Evolutionary conservation across 129 eudicot species (phyloP).

Genomic region (Flaveria ramosissima): DNA sequence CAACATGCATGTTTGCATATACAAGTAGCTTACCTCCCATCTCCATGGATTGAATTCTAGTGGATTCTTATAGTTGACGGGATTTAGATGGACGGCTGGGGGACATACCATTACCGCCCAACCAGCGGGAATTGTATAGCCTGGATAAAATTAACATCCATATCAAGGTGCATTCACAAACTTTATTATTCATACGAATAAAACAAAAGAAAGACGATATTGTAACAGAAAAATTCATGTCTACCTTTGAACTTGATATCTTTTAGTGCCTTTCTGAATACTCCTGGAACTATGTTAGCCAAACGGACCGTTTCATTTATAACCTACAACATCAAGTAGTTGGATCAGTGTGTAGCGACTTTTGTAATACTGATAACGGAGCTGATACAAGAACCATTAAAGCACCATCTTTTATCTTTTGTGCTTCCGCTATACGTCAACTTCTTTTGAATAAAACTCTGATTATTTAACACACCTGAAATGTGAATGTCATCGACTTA

Average conservation of each 20-base stretch:
- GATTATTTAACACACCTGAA: slow-evolving; percentile 53
- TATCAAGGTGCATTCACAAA: slow-evolving; percentile 28
- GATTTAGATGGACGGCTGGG: slow-evolving; percentile 88
- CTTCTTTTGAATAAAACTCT: too few species aligned
- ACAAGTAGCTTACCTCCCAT: slow-evolving; percentile 70
- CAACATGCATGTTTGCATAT: neutral
- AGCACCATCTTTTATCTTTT: too few species aligned
- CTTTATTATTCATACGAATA: neutral
- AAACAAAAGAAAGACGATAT: neutral
- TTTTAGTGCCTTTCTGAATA: slow-evolving; percentile 80
- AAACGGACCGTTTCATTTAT: slow-evolving; percentile 92
- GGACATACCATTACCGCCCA: slow-evolving; percentile 99
- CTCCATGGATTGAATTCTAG: slow-evolving; percentile 87
- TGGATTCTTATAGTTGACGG: slow-evolving; percentile 66
- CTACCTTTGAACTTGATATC: slow-evolving; percentile 75
- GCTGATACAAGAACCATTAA: too few species aligned
- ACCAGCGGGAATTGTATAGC: slow-evolving; percentile 86
- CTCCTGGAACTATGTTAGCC: slow-evolving; percentile 91
- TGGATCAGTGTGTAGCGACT: neutral
- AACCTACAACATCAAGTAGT: slow-evolving; percentile 53
- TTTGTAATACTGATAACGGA: neutral
- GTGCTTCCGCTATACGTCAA: too few species aligned
- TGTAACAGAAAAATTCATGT: slow-evolving; percentile 4
- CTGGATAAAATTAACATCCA: slow-evolving; percentile 45
- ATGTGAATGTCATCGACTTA: slow-evolving; percentile 82